Evolutionary conservation across 805 yeast genomes (phyloP).

Genomic region (Wickerhamiella kurtzmanii): DNA sequence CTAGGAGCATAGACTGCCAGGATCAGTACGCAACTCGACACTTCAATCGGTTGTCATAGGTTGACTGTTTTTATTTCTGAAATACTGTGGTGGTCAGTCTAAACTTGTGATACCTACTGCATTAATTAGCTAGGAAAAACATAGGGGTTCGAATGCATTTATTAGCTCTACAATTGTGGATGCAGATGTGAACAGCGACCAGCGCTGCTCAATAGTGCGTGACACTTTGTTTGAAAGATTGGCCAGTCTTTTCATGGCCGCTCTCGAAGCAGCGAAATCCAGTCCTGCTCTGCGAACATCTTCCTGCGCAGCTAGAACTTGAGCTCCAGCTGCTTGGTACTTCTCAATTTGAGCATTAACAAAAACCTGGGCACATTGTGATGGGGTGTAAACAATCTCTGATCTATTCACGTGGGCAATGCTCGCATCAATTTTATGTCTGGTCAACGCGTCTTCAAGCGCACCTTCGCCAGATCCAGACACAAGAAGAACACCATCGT

Average conservation of each 20-base stretch:
- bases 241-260: not conserved
- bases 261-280: not conserved
- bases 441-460: not conserved
- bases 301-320: not conserved
- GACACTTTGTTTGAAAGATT: not conserved
- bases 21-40: no score
- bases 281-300: not conserved
- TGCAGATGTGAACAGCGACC: not conserved
- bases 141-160: no score
- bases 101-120: no score
- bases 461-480: not conserved
- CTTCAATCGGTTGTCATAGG: no score
- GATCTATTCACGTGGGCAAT: not conserved
- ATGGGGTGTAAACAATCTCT: not conserved
- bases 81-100: no score
- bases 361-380: not conserved
- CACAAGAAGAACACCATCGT: not conserved
- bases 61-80: no score
- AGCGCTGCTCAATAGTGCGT: not conserved
- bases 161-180: not conserved
- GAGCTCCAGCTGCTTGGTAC: not conserved
- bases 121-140: no score
- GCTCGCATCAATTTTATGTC: not conserved
- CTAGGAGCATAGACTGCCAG: no score
- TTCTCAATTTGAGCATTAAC: not conserved